phyloP scores from a whole-genome alignment of 441 rosid species.

The Manihot esculenta region DNA sequence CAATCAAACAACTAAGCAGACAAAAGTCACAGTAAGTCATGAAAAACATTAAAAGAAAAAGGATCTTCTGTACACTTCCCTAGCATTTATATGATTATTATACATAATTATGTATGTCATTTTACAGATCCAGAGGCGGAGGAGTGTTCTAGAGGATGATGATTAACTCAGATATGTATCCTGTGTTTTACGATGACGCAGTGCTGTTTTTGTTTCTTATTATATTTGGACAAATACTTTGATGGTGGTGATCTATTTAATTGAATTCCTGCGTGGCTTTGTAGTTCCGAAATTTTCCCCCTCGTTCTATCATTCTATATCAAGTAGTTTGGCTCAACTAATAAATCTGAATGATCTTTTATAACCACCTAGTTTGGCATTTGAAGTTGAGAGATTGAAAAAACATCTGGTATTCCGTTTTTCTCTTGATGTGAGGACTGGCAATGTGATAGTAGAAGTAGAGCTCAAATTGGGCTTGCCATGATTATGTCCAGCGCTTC shows the following conservation, averaged over 20 bases:
- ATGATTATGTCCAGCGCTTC: not conserved
- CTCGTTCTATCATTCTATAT: not conserved
- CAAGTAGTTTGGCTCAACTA: not conserved
- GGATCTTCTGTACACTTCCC: too few relatives aligned
- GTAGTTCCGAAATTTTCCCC: too few relatives aligned
- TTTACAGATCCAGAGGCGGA: slow-evolving; percentile 90
- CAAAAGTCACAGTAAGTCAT: slow-evolving; percentile 81
- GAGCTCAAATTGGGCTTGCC: not conserved
- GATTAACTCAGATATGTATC: slow-evolving; percentile 44
- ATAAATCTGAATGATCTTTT: not conserved
- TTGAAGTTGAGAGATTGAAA: not conserved
- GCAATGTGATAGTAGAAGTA: not conserved
- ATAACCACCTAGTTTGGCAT: not conserved
- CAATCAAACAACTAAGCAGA: slow-evolving; percentile 83
- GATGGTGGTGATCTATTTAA: not conserved
- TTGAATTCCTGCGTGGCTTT: not conserved
- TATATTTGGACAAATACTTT: slow-evolving; percentile 6
- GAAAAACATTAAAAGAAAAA: too few relatives aligned
- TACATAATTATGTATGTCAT: not conserved
- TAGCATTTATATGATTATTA: not conserved
- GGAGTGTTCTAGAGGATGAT: slow-evolving; percentile 80
- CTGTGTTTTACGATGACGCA: not conserved
- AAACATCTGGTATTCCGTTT: not conserved
- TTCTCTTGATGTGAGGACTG: not conserved
- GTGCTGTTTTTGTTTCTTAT: slow-evolving; percentile 11